Base-by-base conservation (phyloP, 805 yeast species). In the Saturnispora gosingensis region DNA sequence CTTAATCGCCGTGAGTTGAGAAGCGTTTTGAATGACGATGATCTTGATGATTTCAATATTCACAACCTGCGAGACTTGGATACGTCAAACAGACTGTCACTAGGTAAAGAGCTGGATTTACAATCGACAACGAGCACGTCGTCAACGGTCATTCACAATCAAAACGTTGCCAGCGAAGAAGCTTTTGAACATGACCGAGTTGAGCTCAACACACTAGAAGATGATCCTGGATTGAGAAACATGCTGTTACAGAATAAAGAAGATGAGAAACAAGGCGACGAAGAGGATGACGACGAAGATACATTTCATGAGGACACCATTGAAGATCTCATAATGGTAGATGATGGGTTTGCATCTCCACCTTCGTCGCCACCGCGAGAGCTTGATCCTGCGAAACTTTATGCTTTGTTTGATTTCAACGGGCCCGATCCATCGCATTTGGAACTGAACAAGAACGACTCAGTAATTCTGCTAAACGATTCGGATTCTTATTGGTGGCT, bases 401-500 rank as follows among this genome's bases (percentile, higher is more conserved):
- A 90, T 65, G 97, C 97, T 0, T 69, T 90, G 32, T 88, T 85
- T 59, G 89, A 89, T 48, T 91, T 93, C 60, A 76, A 75, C 48
- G 98, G 97, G 1, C 95, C 96, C 5, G 97, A 89, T 62, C 89
- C 91, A 4, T 88, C 93, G 45, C 99, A 91, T 68, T 85, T 96
- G 58, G 81, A 84, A 53, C 74, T 91, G 10, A 65, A 71, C 20
- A 81, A 88, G 57, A 90, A 91, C 61, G 96, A 88, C 60, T 82
- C 95, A 1, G 91, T 95, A 56, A 72, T 78, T 43, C 69, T 93
- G 18, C 69, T 93, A 35, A 89, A 88, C 62, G 99, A 93, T 62
- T 82, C 85, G 46, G 97, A 93, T 67, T 78, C 87, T 54, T 93
- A 93, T 68, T 93, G 99, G 99, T 93, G 99, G 98, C 72, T 91